Conservation (phyloP, 164 flowering plant species). For the Aristolochia californica region DNA sequence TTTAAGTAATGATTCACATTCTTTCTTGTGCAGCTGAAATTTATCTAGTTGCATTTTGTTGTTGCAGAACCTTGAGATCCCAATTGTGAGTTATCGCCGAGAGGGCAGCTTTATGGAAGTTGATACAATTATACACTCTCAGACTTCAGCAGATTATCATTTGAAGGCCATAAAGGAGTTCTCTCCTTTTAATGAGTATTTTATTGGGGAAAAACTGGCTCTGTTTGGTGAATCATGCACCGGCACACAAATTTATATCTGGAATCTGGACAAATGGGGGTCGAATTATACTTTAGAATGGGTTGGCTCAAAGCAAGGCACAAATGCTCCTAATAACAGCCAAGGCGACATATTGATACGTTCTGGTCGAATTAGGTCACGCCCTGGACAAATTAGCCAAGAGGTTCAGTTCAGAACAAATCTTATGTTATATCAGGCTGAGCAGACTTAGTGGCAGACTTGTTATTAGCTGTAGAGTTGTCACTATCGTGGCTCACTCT, state of each 20-base stretch:
- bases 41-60: background rate
- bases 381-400: conserved; percentile 47
- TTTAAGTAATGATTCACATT: background rate
- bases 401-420: conserved; percentile 17
- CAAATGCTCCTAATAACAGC: conserved; percentile 18
- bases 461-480: background rate
- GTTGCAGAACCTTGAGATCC: conserved; percentile 47
- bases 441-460: background rate
- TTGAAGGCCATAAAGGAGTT: conserved; percentile 36
- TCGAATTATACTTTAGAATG: conserved; percentile 39
- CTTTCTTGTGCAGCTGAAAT: background rate
- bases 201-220: conserved; percentile 40
- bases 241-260: conserved; percentile 56
- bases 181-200: conserved; percentile 51
- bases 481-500: too few species aligned
- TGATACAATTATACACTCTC: conserved; percentile 28
- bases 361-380: conserved; percentile 34
- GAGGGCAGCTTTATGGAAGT: conserved; percentile 38
- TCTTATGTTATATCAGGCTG: background rate
- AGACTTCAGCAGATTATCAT: conserved; percentile 28
- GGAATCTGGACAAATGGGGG: conserved; percentile 60
- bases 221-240: conserved; percentile 24
- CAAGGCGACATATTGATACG: conserved; percentile 42
- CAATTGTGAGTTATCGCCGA: conserved; percentile 39
- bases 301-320: conserved; percentile 19